Conservation (phyloP, 345 rosid genomes). For the Acer campestre region DNA sequence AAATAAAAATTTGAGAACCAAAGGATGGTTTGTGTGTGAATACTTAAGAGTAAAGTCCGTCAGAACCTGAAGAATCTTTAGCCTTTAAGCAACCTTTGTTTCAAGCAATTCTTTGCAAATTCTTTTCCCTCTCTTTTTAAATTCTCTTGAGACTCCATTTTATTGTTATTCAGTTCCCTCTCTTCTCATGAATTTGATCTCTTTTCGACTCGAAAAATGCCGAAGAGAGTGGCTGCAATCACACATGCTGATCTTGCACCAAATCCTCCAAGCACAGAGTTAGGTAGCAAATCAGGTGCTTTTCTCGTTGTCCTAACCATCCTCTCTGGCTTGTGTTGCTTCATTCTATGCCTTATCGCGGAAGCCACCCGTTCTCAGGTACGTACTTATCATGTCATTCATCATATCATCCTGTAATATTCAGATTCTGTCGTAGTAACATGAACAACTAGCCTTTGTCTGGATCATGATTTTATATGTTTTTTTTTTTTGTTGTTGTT, state of each 20-base stretch:
- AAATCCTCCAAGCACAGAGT: slow-evolving; percentile 46
- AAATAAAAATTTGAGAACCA: neutral
- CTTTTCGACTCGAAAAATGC: slow-evolving; percentile 24
- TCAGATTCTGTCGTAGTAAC: no score
- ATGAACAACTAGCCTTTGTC: neutral
- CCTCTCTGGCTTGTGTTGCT: slow-evolving; percentile 72
- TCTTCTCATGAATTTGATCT: no score
- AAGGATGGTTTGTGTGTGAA: slow-evolving; percentile 30
- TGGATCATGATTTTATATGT: neutral
- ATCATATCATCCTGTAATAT: neutral
- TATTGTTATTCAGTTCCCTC: no score
- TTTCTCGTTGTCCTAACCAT: slow-evolving; percentile 54
- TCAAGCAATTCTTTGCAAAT: slow-evolving; percentile 69
- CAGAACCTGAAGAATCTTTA: slow-evolving; percentile 62
- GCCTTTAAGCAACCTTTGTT: slow-evolving; percentile 88
- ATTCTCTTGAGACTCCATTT: neutral
- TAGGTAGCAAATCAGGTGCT: slow-evolving; percentile 72
- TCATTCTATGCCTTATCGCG: slow-evolving; percentile 77
- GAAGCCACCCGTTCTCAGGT: slow-evolving; percentile 95
- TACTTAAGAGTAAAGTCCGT: slow-evolving; percentile 23
- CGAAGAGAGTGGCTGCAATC: slow-evolving; percentile 52
- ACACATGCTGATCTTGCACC: slow-evolving; percentile 90
- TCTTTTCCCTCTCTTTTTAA: slow-evolving; percentile 16
- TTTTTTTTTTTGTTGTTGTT: neutral
- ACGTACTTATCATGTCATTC: neutral